Base-by-base conservation (phyloP, 2,329 filamentous ascomycete species). In the Colletotrichum euphorbiae region DNA sequence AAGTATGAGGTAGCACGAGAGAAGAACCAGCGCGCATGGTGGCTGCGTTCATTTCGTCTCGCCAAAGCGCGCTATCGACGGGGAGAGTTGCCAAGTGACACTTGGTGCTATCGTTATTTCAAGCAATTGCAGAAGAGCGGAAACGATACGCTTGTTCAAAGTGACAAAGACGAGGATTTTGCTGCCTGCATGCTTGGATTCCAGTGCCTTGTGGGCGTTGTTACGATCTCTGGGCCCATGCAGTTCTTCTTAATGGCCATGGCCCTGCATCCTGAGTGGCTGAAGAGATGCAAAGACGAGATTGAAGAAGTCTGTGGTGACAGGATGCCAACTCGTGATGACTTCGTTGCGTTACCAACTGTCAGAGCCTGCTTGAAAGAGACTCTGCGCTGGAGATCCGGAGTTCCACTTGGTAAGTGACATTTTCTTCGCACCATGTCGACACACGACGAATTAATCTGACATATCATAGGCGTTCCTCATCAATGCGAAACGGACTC, bases 351-450 rank as follows among this genome's bases (percentile, higher is more conserved):
- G 15, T 76, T 89, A 19, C 86, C 87, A 0, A 85, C 80, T 0
- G 80, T 88, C 9, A 79, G 86, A 15, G 86, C 86, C 1, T 85
- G 85, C 46, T 76, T 89, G 28, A 87, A 89, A 75, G 87, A 89
- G 76, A 85, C 84, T 13, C 74, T 87, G n/a, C 78, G 87, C 50
- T 89, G 86, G 86, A 79, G 85, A 58, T 87, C 86, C 4, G 82
- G 85, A 40, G 84, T 88, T 4, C 85, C 86, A 11, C 77, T 86
- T 4, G 82, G 83, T 82, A 71, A 71, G 78, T 13, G 8, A 11
- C 13, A 13, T 5, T 28, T 28, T 0, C 9, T 51, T 51, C n/a
- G 2, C 24, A 13, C n/a, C 11, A 11, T 8, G 0, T 33, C 9
- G 6, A 12, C 31, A 11, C 15, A 28, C 9, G 28, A 28, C 3